Percentiles rank a stretch among this genome's conserved stretches.
phyloP scores from a whole-genome alignment of 371 early-diverging fungal genomes.

The Catenaria anguillulae region DNA sequence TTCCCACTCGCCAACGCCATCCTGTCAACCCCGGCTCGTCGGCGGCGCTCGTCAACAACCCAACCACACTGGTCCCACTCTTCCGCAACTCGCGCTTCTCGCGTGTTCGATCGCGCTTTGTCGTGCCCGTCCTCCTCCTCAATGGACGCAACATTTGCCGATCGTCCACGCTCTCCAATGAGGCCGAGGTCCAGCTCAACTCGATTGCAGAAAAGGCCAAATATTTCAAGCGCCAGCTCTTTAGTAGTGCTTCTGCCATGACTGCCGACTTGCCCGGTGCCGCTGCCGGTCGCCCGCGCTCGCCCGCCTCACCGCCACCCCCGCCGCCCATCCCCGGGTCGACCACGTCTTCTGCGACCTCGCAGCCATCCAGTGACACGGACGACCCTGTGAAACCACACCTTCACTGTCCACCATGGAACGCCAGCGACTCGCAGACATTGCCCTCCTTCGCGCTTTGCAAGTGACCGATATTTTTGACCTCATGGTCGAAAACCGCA shows the following conservation, averaged over 20 bases:
- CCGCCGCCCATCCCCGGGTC: too few relatives aligned
- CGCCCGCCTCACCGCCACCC: too few relatives aligned
- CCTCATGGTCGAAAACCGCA: slow-evolving; percentile 11
- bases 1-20: not conserved
- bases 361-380: too few relatives aligned
- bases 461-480: slow-evolving; percentile 6
- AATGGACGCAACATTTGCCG: slow-evolving; percentile 9
- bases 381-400: too few relatives aligned
- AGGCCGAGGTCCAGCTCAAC: slow-evolving; percentile 9
- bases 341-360: too few relatives aligned
- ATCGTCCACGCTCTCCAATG: slow-evolving; percentile 5
- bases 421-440: slow-evolving; percentile 4
- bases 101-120: slow-evolving; percentile 9
- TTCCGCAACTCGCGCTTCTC: slow-evolving; percentile 8
- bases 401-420: slow-evolving; percentile 7
- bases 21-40: too few relatives aligned
- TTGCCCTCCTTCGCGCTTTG: slow-evolving; percentile 5
- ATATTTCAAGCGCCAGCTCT: slow-evolving; percentile 6
- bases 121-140: slow-evolving; percentile 6
- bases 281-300: too few relatives aligned
- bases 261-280: too few relatives aligned
- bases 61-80: not conserved
- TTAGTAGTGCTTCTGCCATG: not conserved
- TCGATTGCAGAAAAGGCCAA: slow-evolving; percentile 5
- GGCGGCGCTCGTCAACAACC: not conserved